Evolutionary conservation across 1,139 yeast genomes (phyloP), one percentile per base, ranked within the genome.

Genomic region (Geotrichum fermentans): DNA sequence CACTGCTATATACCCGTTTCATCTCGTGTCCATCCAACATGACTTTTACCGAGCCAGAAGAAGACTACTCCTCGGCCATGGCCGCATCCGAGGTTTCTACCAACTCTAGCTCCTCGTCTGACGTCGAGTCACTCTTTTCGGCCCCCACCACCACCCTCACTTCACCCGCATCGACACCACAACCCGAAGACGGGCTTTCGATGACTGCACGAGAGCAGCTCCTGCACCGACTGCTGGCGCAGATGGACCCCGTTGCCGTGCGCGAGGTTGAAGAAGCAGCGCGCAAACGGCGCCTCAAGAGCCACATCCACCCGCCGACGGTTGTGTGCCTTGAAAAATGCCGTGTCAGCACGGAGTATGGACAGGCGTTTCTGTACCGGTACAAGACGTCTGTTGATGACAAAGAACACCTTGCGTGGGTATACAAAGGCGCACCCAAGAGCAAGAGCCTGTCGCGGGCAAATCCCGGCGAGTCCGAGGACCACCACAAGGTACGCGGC

Each of bases 401-500:
- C 52, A 94, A 94, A 66, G 99, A 94, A 68, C 99, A 94, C 68
- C 72, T 94, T 60, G 98, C 98, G 8, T 92, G 94, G 53, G 98
- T 92, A 2, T 92, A 92, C 69, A 97, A 98, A 8, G 96, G 88
- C 62, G 85, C 85, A 58, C 82, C 94, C 45, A 74, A 95, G 56
- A 87, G 96, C 3, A 74, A 77, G 63, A 72, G 90, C 1, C 72
- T 94, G 49, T 90, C 79, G 68, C 76, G 72, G 38, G 68, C 68
- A 45, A 72, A 87, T 45, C 71, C 71, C 0, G 79, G 79, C 39
- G 98, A 92, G 58, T 73, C 96, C 0, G 97, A 90, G 66, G 84
- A 80, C 61, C 97, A 88, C 62, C 71, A 98, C 57, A 92, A 92
- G 97, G 87, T 95, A n/a, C 75, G 98, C 57, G 99, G 99, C 22